Evolutionary conservation across 108 stramenopile species (phyloP).

Genomic region (Nannochloropsis salina): DNA sequence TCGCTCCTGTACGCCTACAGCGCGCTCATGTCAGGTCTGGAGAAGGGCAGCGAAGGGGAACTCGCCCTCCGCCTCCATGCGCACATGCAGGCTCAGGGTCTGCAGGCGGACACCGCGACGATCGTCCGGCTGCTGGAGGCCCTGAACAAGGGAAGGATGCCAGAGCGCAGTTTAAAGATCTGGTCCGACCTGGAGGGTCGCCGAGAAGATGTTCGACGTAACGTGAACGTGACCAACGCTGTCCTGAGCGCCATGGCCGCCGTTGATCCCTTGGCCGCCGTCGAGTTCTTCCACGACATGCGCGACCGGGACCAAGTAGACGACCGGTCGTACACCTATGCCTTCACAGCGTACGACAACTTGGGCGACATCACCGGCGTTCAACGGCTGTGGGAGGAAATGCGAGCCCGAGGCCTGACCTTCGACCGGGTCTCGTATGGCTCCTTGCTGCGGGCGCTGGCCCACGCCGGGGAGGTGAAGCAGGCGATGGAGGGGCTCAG

Average conservation of each 20-base stretch:
- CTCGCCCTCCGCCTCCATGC: not conserved
- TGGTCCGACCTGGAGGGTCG: not conserved
- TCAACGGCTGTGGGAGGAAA: not conserved
- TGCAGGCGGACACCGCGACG: not conserved
- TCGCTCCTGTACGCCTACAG: not conserved
- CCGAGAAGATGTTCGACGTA: not conserved
- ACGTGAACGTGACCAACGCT: not conserved
- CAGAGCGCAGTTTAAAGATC: not conserved
- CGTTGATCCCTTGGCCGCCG: not conserved
- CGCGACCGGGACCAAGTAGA: not conserved
- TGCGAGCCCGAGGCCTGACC: not conserved
- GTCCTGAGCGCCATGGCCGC: not conserved
- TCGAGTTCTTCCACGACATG: conserved; percentile 8
- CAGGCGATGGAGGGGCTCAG: not conserved
- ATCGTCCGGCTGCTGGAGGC: not conserved
- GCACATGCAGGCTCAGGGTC: not conserved
- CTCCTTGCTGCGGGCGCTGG: not conserved
- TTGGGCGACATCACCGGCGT: not conserved
- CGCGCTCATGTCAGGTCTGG: not conserved
- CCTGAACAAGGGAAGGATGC: not conserved
- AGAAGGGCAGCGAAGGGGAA: not conserved
- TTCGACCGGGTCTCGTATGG: conserved; percentile 11
- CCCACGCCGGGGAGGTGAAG: not conserved
- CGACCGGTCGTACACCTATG: not conserved
- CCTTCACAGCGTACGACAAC: not conserved